phyloP scores from a whole-genome alignment of 139 green algal species.

The Tetratostichococcus sp. region DNA sequence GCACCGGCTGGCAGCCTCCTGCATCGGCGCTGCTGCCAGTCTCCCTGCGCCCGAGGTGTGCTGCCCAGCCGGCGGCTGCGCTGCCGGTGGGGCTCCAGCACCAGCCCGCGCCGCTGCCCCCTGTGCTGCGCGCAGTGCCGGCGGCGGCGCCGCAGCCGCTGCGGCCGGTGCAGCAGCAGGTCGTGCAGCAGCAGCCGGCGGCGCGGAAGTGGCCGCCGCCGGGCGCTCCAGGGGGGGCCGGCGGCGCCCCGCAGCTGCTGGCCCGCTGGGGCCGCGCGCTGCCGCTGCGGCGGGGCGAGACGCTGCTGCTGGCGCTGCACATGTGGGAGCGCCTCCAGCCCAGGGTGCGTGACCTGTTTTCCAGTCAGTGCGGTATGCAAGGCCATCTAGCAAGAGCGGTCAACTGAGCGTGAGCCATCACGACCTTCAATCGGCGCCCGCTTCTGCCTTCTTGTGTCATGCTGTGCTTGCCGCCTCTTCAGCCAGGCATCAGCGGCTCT shows the following conservation, averaged over 20 bases:
- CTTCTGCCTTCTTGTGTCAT: too few relatives aligned
- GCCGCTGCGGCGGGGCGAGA: not conserved
- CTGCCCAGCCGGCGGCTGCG: not conserved
- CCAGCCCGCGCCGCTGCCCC: too few relatives aligned
- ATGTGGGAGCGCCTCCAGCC: slow-evolving; percentile 10
- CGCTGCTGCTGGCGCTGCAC: slow-evolving; percentile 3
- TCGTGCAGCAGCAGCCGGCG: too few relatives aligned
- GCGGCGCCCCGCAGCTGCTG: not conserved
- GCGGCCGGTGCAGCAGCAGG: not conserved
- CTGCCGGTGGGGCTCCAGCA: not conserved
- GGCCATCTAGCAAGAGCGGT: too few relatives aligned
- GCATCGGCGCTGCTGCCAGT: too few relatives aligned
- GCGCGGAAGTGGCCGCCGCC: not conserved
- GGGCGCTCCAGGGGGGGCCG: not conserved
- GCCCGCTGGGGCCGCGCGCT: not conserved
- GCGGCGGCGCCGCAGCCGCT: not conserved
- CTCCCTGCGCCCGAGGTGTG: too few relatives aligned
- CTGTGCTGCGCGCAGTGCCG: not conserved
- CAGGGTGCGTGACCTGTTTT: not conserved
- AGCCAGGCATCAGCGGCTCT: too few relatives aligned
- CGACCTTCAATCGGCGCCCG: too few relatives aligned
- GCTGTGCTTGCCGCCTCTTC: too few relatives aligned
- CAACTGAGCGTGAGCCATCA: too few relatives aligned
- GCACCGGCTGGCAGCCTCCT: too few relatives aligned
- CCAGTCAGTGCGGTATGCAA: too few relatives aligned